Evolutionary conservation across 2,329 filamentous ascomycete genomes (phyloP).

Genomic region (Alternaria triticina): DNA sequence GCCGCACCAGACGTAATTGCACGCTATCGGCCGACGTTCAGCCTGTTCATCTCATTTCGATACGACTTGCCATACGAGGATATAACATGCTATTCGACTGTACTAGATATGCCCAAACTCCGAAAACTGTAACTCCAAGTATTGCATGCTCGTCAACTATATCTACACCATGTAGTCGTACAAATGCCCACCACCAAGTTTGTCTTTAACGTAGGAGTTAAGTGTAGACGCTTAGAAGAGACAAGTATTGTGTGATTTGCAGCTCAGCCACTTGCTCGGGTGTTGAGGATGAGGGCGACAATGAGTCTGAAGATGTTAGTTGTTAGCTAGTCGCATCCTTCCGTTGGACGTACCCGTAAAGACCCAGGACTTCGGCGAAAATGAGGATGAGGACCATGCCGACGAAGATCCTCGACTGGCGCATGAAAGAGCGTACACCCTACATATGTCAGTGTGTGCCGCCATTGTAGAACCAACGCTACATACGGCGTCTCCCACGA

Average conservation of each 20-base stretch:
- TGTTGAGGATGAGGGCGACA: conserved; percentile 91
- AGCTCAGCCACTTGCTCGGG: conserved; percentile 69
- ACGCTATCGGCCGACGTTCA: not conserved
- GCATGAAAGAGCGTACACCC: conserved; percentile 93
- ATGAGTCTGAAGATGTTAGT: conserved; percentile 69
- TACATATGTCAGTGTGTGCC: conserved; percentile 37
- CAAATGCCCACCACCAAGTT: conserved; percentile 17
- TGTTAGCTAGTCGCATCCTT: not conserved
- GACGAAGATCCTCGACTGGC: conserved; percentile 93
- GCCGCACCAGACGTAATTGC: not conserved
- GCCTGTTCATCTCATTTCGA: not conserved
- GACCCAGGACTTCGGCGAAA: conserved; percentile 95
- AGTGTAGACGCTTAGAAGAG: not conserved
- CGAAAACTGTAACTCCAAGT: conserved; percentile 11
- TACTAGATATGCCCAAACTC: conserved; percentile 23
- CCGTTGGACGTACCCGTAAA: conserved; percentile 77
- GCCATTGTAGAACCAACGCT: not conserved
- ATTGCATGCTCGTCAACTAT: conserved; percentile 28
- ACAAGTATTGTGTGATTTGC: not conserved
- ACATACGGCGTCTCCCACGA: conserved; percentile 86
- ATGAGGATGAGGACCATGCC: conserved; percentile 99
- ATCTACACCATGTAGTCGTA: conserved; percentile 39
- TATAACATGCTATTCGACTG: not conserved
- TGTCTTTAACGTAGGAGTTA: not conserved
- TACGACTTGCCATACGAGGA: not conserved